A percentile compares a stretch with the other conserved stretches of the same genome.
These are phyloP conservation scores for Hippophae tibetana DNA, from an alignment of 306 rosid species.

Conservation along the genomic window DNA sequence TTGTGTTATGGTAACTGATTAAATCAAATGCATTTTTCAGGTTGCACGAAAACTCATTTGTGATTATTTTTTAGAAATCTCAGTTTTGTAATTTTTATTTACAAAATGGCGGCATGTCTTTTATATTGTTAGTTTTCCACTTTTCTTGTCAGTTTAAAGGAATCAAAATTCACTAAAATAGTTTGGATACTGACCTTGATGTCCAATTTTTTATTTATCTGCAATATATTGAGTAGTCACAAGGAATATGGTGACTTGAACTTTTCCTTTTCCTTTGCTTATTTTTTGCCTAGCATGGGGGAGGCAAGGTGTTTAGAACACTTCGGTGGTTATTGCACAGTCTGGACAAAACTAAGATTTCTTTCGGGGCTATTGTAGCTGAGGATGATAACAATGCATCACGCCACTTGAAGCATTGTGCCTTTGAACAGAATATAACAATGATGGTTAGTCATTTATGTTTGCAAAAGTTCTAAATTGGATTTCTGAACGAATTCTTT, in stretches of 20 bases:
- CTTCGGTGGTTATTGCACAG: slow-evolving; percentile 52
- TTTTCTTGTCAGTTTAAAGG: no score
- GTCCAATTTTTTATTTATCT: slow-evolving; percentile 4
- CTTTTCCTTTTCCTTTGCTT: slow-evolving; percentile 2
- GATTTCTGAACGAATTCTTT: background rate
- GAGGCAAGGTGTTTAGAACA: slow-evolving; percentile 59
- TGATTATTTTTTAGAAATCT: no score
- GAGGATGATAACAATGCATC: slow-evolving; percentile 47
- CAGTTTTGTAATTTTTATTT: no score
- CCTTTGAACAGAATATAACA: slow-evolving; percentile 50
- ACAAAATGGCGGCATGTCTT: no score
- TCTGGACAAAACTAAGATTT: slow-evolving; percentile 33
- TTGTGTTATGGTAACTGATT: no score
- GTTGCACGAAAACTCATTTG: no score
- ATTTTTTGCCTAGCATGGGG: slow-evolving; percentile 59
- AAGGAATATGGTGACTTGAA: background rate
- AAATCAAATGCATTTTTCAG: no score
- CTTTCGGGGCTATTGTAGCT: slow-evolving; percentile 41
- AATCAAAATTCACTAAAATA: no score
- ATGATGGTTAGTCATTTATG: slow-evolving; percentile 35
- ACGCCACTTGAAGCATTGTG: slow-evolving; percentile 75
- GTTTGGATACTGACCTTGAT: no score
- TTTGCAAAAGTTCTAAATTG: background rate
- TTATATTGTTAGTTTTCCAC: no score
- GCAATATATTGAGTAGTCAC: background rate